These are phyloP conservation scores for Arbutus unedo DNA, from an alignment of 148 eudicot genomes.

Conservation along the genomic window DNA sequence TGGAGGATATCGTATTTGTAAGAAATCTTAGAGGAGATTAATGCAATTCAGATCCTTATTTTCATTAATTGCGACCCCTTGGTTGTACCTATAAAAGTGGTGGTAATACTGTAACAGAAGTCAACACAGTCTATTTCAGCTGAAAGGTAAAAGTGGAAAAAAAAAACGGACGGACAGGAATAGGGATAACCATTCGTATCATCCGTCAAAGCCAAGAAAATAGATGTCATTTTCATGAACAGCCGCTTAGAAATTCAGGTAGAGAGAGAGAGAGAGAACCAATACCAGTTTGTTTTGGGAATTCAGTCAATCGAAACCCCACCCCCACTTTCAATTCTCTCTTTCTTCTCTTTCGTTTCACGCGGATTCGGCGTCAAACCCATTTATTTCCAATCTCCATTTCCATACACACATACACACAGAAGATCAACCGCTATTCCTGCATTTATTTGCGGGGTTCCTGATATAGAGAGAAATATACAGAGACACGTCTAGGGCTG, in stretches of 20 bases:
- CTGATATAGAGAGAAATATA: too few relatives aligned
- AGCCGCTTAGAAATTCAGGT: not conserved
- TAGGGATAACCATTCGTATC: not conserved
- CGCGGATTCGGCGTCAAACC: conserved; percentile 14
- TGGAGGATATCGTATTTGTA: too few relatives aligned
- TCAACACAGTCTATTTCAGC: not conserved
- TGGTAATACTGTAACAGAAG: not conserved
- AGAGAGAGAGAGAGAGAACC: not conserved
- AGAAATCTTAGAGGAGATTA: too few relatives aligned
- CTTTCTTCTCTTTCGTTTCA: not conserved
- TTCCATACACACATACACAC: not conserved
- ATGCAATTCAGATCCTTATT: too few relatives aligned
- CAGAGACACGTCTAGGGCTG: too few relatives aligned
- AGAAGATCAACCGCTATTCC: too few relatives aligned
- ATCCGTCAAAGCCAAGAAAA: conserved; percentile 12
- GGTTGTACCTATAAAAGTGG: too few relatives aligned
- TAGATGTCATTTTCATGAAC: conserved; percentile 10
- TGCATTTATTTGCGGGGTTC: too few relatives aligned
- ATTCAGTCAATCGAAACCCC: conserved; percentile 1
- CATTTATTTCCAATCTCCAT: not conserved
- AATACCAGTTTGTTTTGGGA: not conserved
- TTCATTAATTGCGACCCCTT: too few relatives aligned
- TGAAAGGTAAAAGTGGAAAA: not conserved
- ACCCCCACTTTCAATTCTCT: not conserved
- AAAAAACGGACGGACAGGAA: not conserved